phyloP scores from a whole-genome alignment of 2,329 filamentous ascomycete genomes.

The Clarireedia sp. region DNA sequence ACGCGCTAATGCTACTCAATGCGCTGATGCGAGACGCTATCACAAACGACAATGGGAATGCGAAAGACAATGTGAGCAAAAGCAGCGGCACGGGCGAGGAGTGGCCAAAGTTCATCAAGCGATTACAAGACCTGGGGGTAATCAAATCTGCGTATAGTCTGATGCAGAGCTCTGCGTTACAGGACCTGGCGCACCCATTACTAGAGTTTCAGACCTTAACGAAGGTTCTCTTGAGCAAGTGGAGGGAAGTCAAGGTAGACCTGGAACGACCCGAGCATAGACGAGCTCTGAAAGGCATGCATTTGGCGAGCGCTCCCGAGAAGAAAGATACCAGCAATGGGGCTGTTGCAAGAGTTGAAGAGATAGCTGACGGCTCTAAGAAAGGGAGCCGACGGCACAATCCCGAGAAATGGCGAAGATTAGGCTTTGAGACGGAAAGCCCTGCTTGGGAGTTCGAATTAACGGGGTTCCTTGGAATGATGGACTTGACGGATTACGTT shows the following conservation, averaged over 20 bases:
- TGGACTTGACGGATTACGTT: slow-evolving; percentile 93
- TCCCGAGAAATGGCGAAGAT: slow-evolving; percentile 83
- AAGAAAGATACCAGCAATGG: slow-evolving; percentile 33
- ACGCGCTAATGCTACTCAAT: slow-evolving; percentile 91
- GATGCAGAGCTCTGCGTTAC: slow-evolving; percentile 88
- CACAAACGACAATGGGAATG: slow-evolving; percentile 50
- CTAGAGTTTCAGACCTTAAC: slow-evolving; percentile 90
- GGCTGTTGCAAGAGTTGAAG: slow-evolving; percentile 26
- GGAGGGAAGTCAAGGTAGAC: slow-evolving; percentile 79
- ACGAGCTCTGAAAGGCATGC: slow-evolving; percentile 66
- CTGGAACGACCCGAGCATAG: slow-evolving; percentile 83
- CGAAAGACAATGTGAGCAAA: slow-evolving; percentile 29
- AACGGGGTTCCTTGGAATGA: slow-evolving; percentile 87
- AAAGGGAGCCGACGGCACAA: slow-evolving; percentile 67
- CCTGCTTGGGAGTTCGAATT: slow-evolving; percentile 78
- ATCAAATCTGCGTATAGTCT: slow-evolving; percentile 86
- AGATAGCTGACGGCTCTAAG: slow-evolving; percentile 32
- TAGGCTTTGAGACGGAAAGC: slow-evolving; percentile 88
- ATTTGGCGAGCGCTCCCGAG: slow-evolving; percentile 72
- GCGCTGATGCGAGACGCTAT: slow-evolving; percentile 89
- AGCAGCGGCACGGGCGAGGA: slow-evolving; percentile 49
- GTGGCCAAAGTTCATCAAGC: slow-evolving; percentile 93
- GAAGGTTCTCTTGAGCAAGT: slow-evolving; percentile 79
- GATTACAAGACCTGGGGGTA: slow-evolving; percentile 83
- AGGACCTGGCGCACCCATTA: slow-evolving; percentile 82